Evolutionary conservation across 2,329 filamentous ascomycete species (phyloP).

Genomic region (Cladophialophora yegresii): DNA sequence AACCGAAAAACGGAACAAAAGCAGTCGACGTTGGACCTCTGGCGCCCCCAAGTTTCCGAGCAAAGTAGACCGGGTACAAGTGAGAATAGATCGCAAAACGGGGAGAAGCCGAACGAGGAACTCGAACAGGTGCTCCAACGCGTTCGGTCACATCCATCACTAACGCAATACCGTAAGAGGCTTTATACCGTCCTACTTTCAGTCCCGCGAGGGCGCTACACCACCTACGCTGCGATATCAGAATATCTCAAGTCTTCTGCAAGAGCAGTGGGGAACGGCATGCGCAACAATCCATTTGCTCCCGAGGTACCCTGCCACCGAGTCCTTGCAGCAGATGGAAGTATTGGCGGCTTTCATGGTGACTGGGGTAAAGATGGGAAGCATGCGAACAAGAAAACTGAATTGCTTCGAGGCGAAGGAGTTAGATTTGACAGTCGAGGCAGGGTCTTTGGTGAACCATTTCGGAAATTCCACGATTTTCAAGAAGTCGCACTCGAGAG

Average conservation of each 20-base stretch:
- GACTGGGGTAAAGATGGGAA: constrained; percentile 51
- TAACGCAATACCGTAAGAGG: constrained; percentile 53
- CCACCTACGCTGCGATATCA: constrained; percentile 75
- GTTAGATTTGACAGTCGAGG: constrained; percentile 49
- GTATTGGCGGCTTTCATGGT: constrained; percentile 56
- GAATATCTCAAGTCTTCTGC: constrained; percentile 69
- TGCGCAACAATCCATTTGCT: constrained; percentile 78
- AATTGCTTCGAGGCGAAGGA: constrained; percentile 48
- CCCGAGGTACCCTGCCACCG: constrained; percentile 80
- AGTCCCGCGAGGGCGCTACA: constrained; percentile 73
- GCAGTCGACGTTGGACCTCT: constrained; percentile 29
- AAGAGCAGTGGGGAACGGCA: constrained; percentile 73
- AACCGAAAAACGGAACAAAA: constrained; percentile 5
- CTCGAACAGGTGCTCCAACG: constrained; percentile 40
- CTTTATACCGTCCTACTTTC: constrained; percentile 74
- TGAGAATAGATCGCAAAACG: not conserved
- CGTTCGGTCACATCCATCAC: constrained; percentile 49
- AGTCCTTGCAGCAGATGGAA: constrained; percentile 71
- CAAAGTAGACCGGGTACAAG: not conserved
- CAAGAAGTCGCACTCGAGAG: constrained; percentile 1
- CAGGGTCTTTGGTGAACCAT: constrained; percentile 45
- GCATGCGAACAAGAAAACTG: constrained; percentile 47
- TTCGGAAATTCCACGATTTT: constrained; percentile 29
- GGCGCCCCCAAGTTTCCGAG: constrained; percentile 5
- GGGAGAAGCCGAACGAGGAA: not conserved